A percentile compares a stretch with the other conserved stretches of the same genome.
These are phyloP conservation scores for Candida endomychidarum DNA, from an alignment of 805 yeast genomes.

Conservation along the genomic window DNA sequence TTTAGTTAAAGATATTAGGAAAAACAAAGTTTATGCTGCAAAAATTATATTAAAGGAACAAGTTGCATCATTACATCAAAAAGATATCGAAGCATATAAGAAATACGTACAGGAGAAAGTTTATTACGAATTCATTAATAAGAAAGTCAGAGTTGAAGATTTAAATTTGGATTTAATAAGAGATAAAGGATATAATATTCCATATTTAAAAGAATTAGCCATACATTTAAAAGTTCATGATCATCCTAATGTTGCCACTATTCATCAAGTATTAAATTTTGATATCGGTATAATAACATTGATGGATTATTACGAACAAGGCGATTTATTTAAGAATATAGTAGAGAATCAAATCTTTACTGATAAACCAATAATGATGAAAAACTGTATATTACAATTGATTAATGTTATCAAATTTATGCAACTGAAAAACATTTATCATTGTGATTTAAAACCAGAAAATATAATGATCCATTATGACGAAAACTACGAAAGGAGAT, in stretches of 20 bases:
- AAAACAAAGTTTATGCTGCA: constrained; percentile 61
- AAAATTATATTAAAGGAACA: constrained; percentile 62
- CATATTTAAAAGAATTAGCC: constrained; percentile 62
- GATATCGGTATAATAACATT: constrained; percentile 63
- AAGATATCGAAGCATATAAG: constrained; percentile 31
- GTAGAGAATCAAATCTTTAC: constrained; percentile 69
- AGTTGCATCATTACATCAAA: constrained; percentile 25
- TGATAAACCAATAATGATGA: constrained; percentile 48
- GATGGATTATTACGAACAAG: constrained; percentile 83
- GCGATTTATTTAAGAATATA: constrained; percentile 83
- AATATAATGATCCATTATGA: constrained; percentile 48
- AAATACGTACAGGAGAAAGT: constrained; percentile 28
- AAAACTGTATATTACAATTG: constrained; percentile 42
- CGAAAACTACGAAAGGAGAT: constrained; percentile 23
- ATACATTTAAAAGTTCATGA: constrained; percentile 72
- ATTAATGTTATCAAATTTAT: constrained; percentile 38
- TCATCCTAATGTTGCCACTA: constrained; percentile 76
- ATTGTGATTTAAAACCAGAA: constrained; percentile 43
- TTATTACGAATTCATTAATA: constrained; percentile 14
- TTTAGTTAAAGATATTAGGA: constrained; percentile 55
- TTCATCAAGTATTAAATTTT: constrained; percentile 69
- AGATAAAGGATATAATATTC: constrained; percentile 25
- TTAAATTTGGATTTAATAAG: constrained; percentile 25
- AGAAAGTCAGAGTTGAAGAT: constrained; percentile 17
- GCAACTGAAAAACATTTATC: constrained; percentile 31